Evolutionary conservation across 2,329 filamentous ascomycete species (phyloP), one percentile per base, ranked within the genome.

Genomic region (Aspergillus sp.): DNA sequence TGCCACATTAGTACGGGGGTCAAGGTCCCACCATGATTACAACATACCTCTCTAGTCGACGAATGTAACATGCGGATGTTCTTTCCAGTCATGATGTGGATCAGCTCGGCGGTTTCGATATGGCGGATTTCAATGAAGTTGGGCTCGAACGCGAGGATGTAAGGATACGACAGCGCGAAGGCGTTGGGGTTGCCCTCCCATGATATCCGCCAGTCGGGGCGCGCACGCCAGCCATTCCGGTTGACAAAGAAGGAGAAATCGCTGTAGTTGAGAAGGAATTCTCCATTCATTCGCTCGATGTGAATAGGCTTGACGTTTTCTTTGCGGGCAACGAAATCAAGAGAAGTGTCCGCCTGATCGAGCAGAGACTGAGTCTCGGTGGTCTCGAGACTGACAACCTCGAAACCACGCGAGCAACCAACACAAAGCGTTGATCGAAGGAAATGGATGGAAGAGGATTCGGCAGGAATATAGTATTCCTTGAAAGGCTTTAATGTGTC

Each of bases 221-320:
- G 83, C 49, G 93, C 93, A 58, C 94, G 86, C 94, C 94, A 99
- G 34, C 94, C 94, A 71, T 99, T 97, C 65, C 94, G 86, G 74
- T 99, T 97, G 69, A 99, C 94, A 67, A 97, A 99, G 83, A 99
- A 99, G 11, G 91, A 96, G 74, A 97, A 99, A 71, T 99, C 94
- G 4, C 91, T 94, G 76, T 99, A 99, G 74, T 97, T 97, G 58
- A 99, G 86, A 62, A 99, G 74, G 79, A 99, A 99, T 69, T 99
- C 94, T 70, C 93, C 92, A 62, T 95, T 95, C 69, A 97, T 87
- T 43, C 94, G 88, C 73, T 99, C 95, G 61, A 99, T 97, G 67
- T 97, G 93, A 59, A 99, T 95, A 2, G 94, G 93, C 70, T 89
- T 91, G 65, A 94, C 90, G 64, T 90, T 91, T 73, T 97, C 93